Evolutionary conservation across 768 basidiomycete genomes (phyloP), one percentile per base, ranked within the genome.

Genomic region (Lanmaoa pseudosensibilis): DNA sequence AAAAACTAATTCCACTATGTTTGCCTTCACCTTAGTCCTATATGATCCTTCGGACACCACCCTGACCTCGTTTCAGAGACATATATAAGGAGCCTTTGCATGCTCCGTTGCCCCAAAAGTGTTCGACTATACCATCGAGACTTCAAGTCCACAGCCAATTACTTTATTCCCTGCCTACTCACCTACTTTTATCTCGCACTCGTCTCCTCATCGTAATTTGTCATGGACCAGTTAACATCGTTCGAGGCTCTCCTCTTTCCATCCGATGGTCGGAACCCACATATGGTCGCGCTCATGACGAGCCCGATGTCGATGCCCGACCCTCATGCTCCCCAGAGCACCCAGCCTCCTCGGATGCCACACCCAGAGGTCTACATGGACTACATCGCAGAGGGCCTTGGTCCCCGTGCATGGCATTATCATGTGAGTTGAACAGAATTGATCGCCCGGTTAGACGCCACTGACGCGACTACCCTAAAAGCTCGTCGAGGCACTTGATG

Each of bases 311-410:
- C 77, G 51, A 64, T 76, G 55, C 73, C 75, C 18, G 71, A 75
- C 54, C 77, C 79, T 45, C 79, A 80, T 56, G 73, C 73, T 15
- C 71, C 77, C 12, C 79, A 79, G 52, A 77, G 76, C 43, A 68
- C 74, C 53, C 71, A 78, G 30, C 78, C 79, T 33, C 73, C 83
- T 45, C 84, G 86, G 50, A 81, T 89, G 77, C 90, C 90, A 0
- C 90, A 92, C 69, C 90, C 90, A 12, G 89, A 92, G 70, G 82
- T 89, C 40, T 83, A 88, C 67, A 92, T 92, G 90, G 88, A 92
- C 72, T 88, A 86, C 72, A 85, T 92, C 63, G 88, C 87, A 65
- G 88, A 91, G 73, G 80, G 82, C 51, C 77, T 83, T 56, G 86
- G 85, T 33, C 73, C 83, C 18, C 80, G 84, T 55, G 82, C 85